Conservation (phyloP, 306 rosid species). For the Ormosia semicastrata region DNA sequence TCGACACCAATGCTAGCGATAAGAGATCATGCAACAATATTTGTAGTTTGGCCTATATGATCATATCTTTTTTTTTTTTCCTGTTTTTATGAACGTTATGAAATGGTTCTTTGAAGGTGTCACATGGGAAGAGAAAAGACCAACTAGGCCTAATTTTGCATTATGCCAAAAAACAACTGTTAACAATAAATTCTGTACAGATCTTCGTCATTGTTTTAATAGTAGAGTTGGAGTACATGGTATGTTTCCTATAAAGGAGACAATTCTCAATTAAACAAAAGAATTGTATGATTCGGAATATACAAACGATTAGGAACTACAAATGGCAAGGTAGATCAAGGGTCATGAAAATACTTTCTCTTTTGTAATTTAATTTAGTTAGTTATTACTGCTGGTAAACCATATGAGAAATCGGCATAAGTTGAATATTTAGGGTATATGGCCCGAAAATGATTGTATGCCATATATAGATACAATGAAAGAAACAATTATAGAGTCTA, state of each 20-base stretch:
- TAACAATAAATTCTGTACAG: neutral
- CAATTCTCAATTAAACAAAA: neutral
- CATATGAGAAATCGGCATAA: no score
- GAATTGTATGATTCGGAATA: neutral
- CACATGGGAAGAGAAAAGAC: neutral
- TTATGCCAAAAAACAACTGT: neutral
- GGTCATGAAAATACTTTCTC: neutral
- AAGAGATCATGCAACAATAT: neutral
- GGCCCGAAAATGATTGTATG: no score
- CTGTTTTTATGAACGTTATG: neutral
- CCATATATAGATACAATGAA: no score
- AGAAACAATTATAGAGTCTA: no score
- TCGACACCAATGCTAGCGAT: neutral
- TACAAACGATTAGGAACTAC: neutral
- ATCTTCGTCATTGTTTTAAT: neutral
- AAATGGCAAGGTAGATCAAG: neutral
- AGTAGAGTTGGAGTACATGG: slow-evolving; percentile 21
- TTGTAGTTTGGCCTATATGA: neutral
- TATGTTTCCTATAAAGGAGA: slow-evolving; percentile 26
- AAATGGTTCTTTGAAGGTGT: neutral
- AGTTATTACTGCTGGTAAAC: no score
- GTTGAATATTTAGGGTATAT: no score
- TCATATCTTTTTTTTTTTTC: neutral
- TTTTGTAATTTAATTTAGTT: no score
- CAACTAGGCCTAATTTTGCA: neutral